Evolutionary conservation across 2,329 filamentous ascomycete genomes (phyloP), one percentile per base, ranked within the genome.

Genomic region (Cercospora sp.): DNA sequence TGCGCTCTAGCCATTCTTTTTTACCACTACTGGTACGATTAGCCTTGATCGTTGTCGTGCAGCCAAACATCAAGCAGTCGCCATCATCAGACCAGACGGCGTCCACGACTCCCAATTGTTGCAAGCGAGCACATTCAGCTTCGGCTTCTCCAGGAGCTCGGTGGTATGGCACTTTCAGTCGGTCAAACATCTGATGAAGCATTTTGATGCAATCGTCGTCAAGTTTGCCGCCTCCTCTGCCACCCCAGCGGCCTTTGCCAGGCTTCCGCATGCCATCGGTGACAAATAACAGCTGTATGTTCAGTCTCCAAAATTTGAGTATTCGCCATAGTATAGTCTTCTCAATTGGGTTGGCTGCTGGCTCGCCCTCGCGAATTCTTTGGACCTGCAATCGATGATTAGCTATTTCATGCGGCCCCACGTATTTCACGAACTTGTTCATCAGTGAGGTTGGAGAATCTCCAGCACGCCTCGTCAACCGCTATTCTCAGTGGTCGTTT

Each of bases 251-350:
- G 1, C 55, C 57, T 23, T 72, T 69, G 26, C 55, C 53, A 0
- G 79, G 78, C 66, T 77, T 81, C 16, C 81, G 80, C 9, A 83
- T 78, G 0, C 86, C 85, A 66, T 87, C 86, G 68, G 86, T 86
- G 3, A 88, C 81, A 65, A 87, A 86, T 6, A 87, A 70, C 1
- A 84, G 78, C 48, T 85, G 80, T 5, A 88, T 82, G 16, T 85
- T 81, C 5, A 84, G 78, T 20, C 80, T 80, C 28, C 85, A 77
- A 1, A 87, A 79, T 4, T 81, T 79, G 60, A 83, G 74, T 67
- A 85, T 75, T 6, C 80, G 77, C 69, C 75, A 80, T 33, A 83
- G 76, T 58, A 82, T 80, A 3, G 71, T 69, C 64, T 81, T 82
- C 68, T 82, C 81, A 12, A 81, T 76, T 3, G 80, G 80, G 67